These are phyloP conservation scores for Bipolaris zeicola DNA, from an alignment of 2,329 filamentous ascomycete species.

Conservation along the genomic window DNA sequence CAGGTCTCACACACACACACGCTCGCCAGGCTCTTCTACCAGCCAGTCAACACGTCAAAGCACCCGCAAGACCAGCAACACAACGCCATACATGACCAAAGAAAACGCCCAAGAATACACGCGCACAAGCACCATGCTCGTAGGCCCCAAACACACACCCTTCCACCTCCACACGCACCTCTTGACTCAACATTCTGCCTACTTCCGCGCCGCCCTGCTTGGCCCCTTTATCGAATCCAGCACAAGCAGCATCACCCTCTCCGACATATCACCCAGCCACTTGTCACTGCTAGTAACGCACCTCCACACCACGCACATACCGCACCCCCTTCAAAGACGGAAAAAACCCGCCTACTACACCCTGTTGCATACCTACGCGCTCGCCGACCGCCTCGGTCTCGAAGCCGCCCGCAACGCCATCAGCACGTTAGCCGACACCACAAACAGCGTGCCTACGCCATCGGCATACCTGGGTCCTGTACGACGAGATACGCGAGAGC, in stretches of 20 bases:
- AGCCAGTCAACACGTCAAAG: not conserved
- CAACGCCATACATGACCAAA: conserved; percentile 25
- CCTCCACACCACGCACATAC: conserved; percentile 51
- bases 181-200: conserved; percentile 54
- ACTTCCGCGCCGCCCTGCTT: conserved; percentile 58
- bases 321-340: conserved; percentile 53
- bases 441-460: conserved; percentile 58
- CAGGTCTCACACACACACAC: not conserved
- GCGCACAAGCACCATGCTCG: conserved; percentile 43
- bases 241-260: conserved; percentile 51
- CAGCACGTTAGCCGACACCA: conserved; percentile 53
- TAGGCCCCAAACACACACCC: conserved; percentile 49
- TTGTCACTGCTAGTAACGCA: not conserved
- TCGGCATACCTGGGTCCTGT: conserved; percentile 55
- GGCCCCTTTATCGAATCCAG: conserved; percentile 54
- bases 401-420: conserved; percentile 54
- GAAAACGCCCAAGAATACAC: conserved; percentile 51
- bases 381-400: conserved; percentile 55
- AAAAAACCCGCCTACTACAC: conserved; percentile 57
- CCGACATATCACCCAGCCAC: conserved; percentile 45
- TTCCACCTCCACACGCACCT: conserved; percentile 57
- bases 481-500: conserved; percentile 50
- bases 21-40: conserved; percentile 7
- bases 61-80: too few relatives aligned
- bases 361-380: conserved; percentile 54